phyloP scores from a whole-genome alignment of 2,329 filamentous ascomycete species.

The Hirsutella minnesotensis region DNA sequence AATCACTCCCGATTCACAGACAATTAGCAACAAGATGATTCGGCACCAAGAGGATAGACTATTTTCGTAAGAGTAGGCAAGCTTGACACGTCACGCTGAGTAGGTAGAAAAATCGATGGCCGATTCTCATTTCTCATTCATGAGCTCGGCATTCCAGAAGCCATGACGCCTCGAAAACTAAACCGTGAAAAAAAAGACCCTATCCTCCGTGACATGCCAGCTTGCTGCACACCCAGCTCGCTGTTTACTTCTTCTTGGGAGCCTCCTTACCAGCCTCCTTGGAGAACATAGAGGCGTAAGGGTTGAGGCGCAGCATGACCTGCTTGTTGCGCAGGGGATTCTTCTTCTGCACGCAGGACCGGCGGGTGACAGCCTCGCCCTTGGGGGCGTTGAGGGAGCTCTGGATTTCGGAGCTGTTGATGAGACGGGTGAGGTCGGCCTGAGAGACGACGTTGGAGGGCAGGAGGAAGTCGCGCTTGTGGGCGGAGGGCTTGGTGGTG shows the following conservation, averaged over 20 bases:
- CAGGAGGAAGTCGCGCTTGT: constrained; percentile 99
- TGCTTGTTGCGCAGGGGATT: constrained; percentile 99
- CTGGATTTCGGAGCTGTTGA: constrained; percentile 99
- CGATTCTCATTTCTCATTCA: constrained; percentile 23
- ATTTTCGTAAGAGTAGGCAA: too few species aligned
- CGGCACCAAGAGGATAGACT: too few species aligned
- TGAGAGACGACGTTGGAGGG: constrained; percentile 87
- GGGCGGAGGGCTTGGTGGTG: constrained; percentile 74
- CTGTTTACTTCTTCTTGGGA: constrained; percentile 29
- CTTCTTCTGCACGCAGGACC: constrained; percentile 94
- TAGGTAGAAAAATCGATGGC: constrained; percentile 1
- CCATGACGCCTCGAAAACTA: constrained; percentile 25
- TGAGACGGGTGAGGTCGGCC: constrained; percentile 90
- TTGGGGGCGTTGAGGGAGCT: constrained; percentile 85
- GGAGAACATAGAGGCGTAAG: constrained; percentile 83
- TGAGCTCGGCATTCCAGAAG: constrained; percentile 23
- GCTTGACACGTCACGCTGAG: not conserved
- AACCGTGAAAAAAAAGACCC: constrained; percentile 18
- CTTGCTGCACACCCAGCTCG: constrained; percentile 27
- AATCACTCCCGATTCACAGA: too few species aligned
- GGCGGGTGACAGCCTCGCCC: constrained; percentile 83
- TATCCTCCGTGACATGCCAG: constrained; percentile 10
- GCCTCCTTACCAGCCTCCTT: constrained; percentile 43
- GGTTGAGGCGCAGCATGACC: constrained; percentile 96
- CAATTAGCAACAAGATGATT: too few species aligned